Base-by-base conservation (phyloP, 495 filamentous ascomycete species). In the Penicillium arizonense region DNA sequence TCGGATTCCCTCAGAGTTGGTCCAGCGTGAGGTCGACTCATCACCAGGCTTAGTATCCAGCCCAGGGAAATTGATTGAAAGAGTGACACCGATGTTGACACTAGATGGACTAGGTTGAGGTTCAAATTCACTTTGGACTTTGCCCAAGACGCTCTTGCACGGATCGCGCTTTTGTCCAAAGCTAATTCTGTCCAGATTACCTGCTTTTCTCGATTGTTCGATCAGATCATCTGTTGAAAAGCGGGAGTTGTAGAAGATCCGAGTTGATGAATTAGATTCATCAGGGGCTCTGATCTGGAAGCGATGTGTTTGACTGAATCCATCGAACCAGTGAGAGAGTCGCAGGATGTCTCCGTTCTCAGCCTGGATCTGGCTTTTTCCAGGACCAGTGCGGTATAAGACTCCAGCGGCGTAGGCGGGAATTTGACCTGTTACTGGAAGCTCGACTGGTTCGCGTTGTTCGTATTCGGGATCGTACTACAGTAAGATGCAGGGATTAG, bases 281-380 rank as follows among this genome's bases (percentile, higher is more conserved):
- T 71, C 45, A 4, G 70, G 46, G n/a, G 55, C 53, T 13, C 68
- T 57, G 30, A 92, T 84, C 50, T 87, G 76, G 69, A 94, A 92
- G 12, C 82, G 80, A 57, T 91, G 87, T 3, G 81, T 83, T 52
- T 90, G 85, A n/a, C 77, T 77, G 38, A 91, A 82, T n/a, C 87
- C 84, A 65, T 91, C 86, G 53, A 91, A 90, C 89, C 89, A 94
- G 61, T 94, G 89, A 0, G 68, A 78, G 7, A 81, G 68, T 24
- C 71, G 66, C 56, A 82, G 82, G 0, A 77, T 80, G 2, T 76
- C 77, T 28, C 79, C 81, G 1, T 79, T 68, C 13, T 82, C 77
- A 13, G 76, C 76, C 38, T 84, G 67, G 7, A 87, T 61, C 50
- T 78, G 79, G 53, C 77, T 78, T 14, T 76, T 71, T 0, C 87